Evolutionary conservation across 495 filamentous ascomycete genomes (phyloP).

Genomic region (Penicillium pancosmium): DNA sequence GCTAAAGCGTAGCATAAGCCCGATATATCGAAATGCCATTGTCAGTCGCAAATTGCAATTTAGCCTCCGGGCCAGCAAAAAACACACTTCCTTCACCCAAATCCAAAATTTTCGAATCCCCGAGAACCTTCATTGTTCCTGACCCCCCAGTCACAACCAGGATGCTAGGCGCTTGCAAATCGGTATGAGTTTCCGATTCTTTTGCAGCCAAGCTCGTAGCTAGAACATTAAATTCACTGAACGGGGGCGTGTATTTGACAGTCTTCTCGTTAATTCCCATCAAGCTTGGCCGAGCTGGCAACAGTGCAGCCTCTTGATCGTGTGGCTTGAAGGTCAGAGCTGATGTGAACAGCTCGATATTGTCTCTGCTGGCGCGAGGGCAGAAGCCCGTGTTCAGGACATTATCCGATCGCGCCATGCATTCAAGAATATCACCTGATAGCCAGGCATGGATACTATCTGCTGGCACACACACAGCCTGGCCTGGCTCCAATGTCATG

Average conservation of each 20-base stretch:
- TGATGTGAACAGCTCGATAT: conserved; percentile 58
- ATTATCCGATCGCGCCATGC: conserved; percentile 80
- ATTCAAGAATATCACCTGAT: conserved; percentile 78
- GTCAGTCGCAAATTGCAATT: conserved; percentile 47
- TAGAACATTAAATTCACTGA: conserved; percentile 73
- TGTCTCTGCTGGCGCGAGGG: conserved; percentile 61
- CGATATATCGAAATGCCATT: conserved; percentile 53
- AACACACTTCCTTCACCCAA: conserved; percentile 62
- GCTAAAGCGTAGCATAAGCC: conserved; percentile 41
- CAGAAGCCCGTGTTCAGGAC: conserved; percentile 75
- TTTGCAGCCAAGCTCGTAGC: conserved; percentile 52
- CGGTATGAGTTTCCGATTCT: conserved; percentile 55
- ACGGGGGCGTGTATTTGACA: conserved; percentile 61
- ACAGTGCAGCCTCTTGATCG: conserved; percentile 48
- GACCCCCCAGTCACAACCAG: conserved; percentile 61
- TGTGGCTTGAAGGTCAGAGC: conserved; percentile 65
- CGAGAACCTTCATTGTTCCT: conserved; percentile 54
- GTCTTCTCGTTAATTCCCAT: conserved; percentile 57
- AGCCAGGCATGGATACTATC: conserved; percentile 78
- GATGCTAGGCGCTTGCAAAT: conserved; percentile 61
- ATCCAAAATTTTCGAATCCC: conserved; percentile 41
- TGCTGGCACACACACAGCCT: conserved; percentile 71
- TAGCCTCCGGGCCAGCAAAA: conserved; percentile 61
- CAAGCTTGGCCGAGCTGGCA: conserved; percentile 44
- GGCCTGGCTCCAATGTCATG: conserved; percentile 60